Percentiles rank a stretch among this genome's conserved stretches.
phyloP scores from a whole-genome alignment of 2,329 filamentous ascomycete species.

The Fusarium xyrophilum region DNA sequence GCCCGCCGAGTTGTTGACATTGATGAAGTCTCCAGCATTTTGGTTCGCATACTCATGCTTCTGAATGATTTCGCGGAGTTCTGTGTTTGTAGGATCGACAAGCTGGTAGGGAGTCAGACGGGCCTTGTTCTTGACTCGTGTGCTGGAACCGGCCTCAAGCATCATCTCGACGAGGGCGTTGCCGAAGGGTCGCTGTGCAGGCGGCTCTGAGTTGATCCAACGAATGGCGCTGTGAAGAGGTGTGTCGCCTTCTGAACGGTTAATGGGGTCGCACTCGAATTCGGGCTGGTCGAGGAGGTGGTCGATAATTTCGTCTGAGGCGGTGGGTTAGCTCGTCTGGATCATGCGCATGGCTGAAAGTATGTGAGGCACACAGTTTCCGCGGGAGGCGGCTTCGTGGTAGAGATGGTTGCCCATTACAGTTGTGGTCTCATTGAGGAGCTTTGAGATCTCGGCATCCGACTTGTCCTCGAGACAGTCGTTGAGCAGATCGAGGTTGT shows the following conservation, averaged over 20 bases:
- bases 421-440: slow-evolving; percentile 86
- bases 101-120: slow-evolving; percentile 75
- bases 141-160: slow-evolving; percentile 75
- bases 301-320: slow-evolving; percentile 78
- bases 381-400: slow-evolving; percentile 85
- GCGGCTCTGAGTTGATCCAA: slow-evolving; percentile 74
- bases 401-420: slow-evolving; percentile 87
- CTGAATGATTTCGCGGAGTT: slow-evolving; percentile 68
- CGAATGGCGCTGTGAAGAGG: slow-evolving; percentile 80
- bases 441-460: slow-evolving; percentile 71
- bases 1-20: slow-evolving; percentile 40
- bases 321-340: slow-evolving; percentile 19
- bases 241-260: slow-evolving; percentile 75
- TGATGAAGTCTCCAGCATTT: slow-evolving; percentile 65
- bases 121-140: slow-evolving; percentile 71
- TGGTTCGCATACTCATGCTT: slow-evolving; percentile 72
- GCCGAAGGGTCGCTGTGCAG: slow-evolving; percentile 69
- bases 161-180: slow-evolving; percentile 76
- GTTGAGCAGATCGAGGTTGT: slow-evolving; percentile 85
- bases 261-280: slow-evolving; percentile 83
- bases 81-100: slow-evolving; percentile 72
- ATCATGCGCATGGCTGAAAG: background rate
- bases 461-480: slow-evolving; percentile 71
- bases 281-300: slow-evolving; percentile 81
- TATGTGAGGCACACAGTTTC: slow-evolving; percentile 74